phyloP scores from a whole-genome alignment of 2,329 filamentous ascomycete genomes.

The Chaetomium strumarium region DNA sequence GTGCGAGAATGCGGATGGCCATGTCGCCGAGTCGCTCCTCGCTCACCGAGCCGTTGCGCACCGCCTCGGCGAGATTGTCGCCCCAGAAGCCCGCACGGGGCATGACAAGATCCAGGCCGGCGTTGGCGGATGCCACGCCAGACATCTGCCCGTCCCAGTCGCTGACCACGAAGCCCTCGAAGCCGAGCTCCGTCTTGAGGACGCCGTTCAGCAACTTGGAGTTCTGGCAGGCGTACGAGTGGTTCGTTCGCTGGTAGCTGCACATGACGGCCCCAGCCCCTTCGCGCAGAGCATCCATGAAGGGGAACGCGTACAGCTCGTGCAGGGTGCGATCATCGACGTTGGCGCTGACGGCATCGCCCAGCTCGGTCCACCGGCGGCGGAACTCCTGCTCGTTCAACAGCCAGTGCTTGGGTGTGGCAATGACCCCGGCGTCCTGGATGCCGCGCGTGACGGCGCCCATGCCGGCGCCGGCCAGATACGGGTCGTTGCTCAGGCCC shows the following conservation, averaged over 20 bases:
- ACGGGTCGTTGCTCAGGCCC: conserved; percentile 34
- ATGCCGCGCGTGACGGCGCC: conserved; percentile 28
- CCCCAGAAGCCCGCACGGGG: conserved; percentile 54
- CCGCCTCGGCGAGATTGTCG: conserved; percentile 63
- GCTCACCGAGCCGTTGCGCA: conserved; percentile 70
- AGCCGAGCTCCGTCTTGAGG: conserved; percentile 57
- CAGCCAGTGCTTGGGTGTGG: conserved; percentile 62
- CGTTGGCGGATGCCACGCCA: conserved; percentile 47
- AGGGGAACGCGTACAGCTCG: conserved; percentile 62
- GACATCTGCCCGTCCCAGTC: conserved; percentile 67
- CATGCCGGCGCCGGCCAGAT: conserved; percentile 29
- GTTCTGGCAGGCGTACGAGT: conserved; percentile 69
- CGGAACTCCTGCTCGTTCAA: conserved; percentile 54
- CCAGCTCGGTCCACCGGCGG: conserved; percentile 35
- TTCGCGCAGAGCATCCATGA: conserved; percentile 53
- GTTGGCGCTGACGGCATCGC: conserved; percentile 54
- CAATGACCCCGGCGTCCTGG: conserved; percentile 57
- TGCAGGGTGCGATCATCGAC: conserved; percentile 61
- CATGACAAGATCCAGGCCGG: conserved; percentile 67
- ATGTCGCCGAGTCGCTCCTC: conserved; percentile 72
- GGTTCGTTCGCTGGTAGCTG: conserved; percentile 66
- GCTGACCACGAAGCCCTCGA: conserved; percentile 62
- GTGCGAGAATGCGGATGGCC: conserved; percentile 57
- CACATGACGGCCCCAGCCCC: conserved; percentile 58
- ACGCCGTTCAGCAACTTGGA: conserved; percentile 62